A percentile compares a stretch with the other conserved stretches of the same genome.
phyloP scores from a whole-genome alignment of 2,329 filamentous ascomycete species.

The Xylaria sp. region DNA sequence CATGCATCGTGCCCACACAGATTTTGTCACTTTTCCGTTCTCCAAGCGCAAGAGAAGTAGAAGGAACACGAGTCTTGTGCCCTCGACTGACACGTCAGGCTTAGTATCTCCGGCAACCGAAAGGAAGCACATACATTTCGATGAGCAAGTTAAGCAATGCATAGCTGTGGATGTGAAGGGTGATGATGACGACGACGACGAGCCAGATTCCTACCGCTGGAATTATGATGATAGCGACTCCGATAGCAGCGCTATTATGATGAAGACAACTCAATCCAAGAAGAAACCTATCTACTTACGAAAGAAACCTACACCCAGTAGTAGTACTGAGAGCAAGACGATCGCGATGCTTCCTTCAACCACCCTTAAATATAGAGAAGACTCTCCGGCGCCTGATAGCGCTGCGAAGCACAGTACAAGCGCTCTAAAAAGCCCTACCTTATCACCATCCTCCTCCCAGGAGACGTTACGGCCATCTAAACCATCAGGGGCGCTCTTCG shows the following conservation, averaged over 20 bases:
- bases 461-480: conserved; percentile 79
- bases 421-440: conserved; percentile 53
- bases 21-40: conserved; percentile 70
- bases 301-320: conserved; percentile 47
- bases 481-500: conserved; percentile 68
- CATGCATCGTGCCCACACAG: conserved; percentile 69
- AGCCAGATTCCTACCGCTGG: conserved; percentile 49
- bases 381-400: conserved; percentile 71
- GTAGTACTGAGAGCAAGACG: conserved; percentile 74
- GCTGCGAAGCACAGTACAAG: conserved; percentile 65
- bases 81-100: conserved; percentile 75
- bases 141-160: conserved; percentile 93
- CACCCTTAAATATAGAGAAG: conserved; percentile 81
- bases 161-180: conserved; percentile 90
- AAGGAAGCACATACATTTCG: conserved; percentile 91
- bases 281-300: conserved; percentile 61
- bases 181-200: conserved; percentile 74
- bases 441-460: conserved; percentile 79
- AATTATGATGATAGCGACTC: conserved; percentile 66
- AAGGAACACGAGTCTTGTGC: conserved; percentile 68
- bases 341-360: conserved; percentile 89
- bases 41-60: conserved; percentile 65
- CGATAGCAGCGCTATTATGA: conserved; percentile 81
- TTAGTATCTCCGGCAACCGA: conserved; percentile 66
- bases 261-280: conserved; percentile 69